Percentiles rank a stretch among this genome's conserved stretches.
Evolutionary conservation across 441 rosid species (phyloP).

Genomic region (Populus hybrid): DNA sequence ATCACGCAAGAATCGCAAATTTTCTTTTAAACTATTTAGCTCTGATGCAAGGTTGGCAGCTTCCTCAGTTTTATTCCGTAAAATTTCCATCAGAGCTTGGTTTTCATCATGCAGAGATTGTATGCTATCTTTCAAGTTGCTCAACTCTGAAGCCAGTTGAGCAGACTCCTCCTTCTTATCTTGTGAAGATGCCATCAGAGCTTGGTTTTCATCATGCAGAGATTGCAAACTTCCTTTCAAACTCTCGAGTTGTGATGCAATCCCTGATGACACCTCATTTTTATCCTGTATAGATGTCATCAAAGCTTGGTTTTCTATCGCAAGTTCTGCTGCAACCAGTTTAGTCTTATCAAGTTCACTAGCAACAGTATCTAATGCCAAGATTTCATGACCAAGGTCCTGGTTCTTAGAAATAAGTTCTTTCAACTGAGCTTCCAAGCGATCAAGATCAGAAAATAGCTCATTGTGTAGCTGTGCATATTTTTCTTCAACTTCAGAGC

Average conservation of each 20-base stretch:
- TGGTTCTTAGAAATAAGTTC: conserved; percentile 54
- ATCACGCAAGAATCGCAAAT: conserved; percentile 18
- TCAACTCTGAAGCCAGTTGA: conserved; percentile 18
- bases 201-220: conserved; percentile 22
- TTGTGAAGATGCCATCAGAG: conserved; percentile 6
- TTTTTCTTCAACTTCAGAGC: conserved; percentile 59
- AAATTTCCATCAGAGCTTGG: conserved; percentile 12
- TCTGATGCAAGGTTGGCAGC: conserved; percentile 23
- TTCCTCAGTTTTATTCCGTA: conserved; percentile 24
- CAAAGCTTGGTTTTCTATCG: conserved; percentile 45
- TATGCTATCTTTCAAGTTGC: conserved; percentile 19
- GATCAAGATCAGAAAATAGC: conserved; percentile 55
- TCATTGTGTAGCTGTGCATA: conserved; percentile 44
- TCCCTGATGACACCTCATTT: conserved; percentile 39
- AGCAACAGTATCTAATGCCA: conserved; percentile 42
- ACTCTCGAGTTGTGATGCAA: conserved; percentile 14
- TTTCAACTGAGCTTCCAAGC: conserved; percentile 55
- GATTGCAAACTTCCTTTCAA: conserved; percentile 17
- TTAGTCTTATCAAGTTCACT: conserved; percentile 58
- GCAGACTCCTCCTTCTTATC: conserved; percentile 21
- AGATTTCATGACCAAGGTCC: conserved; percentile 57
- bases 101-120: conserved; percentile 25
- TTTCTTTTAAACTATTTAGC: conserved; percentile 20
- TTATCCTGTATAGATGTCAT: conserved; percentile 47
- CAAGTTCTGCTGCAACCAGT: conserved; percentile 53